Base-by-base conservation (phyloP, 2,329 filamentous ascomycete genomes). In the Fusarium sp. region DNA sequence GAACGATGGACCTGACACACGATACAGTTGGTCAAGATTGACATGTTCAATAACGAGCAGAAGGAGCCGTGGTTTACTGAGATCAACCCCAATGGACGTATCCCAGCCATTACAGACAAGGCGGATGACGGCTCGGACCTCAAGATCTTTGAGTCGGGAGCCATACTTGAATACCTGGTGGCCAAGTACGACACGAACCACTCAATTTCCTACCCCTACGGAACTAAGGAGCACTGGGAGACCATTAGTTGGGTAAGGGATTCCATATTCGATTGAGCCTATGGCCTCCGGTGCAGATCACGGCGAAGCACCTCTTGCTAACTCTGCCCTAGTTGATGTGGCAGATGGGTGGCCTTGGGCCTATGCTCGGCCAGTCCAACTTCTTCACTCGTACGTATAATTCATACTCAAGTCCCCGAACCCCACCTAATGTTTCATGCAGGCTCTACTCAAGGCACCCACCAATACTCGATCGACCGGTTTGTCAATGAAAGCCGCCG, bases 81-180 rank as follows among this genome's bases (percentile, higher is more conserved):
- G 50, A 97, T 98, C 85, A 98, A 97, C 83, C 95, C 95, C 72
- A 97, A 97, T 82, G 95, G 95, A 73, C 93, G 95, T 73, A 97
- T 98, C 77, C 95, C 95, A 3, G 95, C 95, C 64, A 79, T 98
- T 58, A 96, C 93, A 8, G 95, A 97, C 83, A 93, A 87, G 13
- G 92, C 93, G 82, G 86, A 87, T 6, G 92, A 95, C 81, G 94
- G 94, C 75, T 85, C 92, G 80, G 85, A 87, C 25, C 94, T 97
- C 80, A 88, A 88, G 65, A 82, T 97, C 27, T 97, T 97, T 79
- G 95, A 98, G 83, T 94, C 91, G 72, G 95, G 94, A 66, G 90
- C 92, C 73, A 96, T 97, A 80, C 87, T 97, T 85, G 91, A 95
- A 81, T 97, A 98, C 81, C 88, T 98, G 6, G 91, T 93, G 16